A percentile compares a stretch with the other conserved stretches of the same genome.
Conservation (phyloP, 176 grass and related monocot species). For the Phoenix dactylifera region DNA sequence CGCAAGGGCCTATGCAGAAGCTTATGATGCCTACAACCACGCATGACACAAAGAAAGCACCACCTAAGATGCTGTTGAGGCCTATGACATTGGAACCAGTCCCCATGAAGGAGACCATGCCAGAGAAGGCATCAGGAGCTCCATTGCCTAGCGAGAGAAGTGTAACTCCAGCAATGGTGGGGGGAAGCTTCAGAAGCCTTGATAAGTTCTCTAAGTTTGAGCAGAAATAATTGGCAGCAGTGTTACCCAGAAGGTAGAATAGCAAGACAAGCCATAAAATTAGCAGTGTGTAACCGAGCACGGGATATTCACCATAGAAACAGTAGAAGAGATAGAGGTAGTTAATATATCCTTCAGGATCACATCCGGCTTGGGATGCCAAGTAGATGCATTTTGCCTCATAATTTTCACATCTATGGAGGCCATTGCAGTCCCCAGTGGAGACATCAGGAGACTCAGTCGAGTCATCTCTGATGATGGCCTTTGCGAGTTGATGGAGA, state of each 20-base stretch:
- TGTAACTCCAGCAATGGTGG: slow-evolving; percentile 56
- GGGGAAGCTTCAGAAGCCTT: slow-evolving; percentile 38
- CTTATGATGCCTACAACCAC: slow-evolving; percentile 54
- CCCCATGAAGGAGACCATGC: slow-evolving; percentile 43
- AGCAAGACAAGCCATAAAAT: slow-evolving; percentile 49
- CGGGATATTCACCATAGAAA: slow-evolving; percentile 14
- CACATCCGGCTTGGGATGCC: background rate
- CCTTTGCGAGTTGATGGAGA: background rate
- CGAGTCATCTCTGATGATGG: background rate
- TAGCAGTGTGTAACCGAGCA: slow-evolving; percentile 26
- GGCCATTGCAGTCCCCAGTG: slow-evolving; percentile 13
- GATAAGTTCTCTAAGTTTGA: slow-evolving; percentile 51
- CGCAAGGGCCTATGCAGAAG: slow-evolving; percentile 14
- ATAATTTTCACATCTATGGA: background rate
- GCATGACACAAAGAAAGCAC: slow-evolving; percentile 54
- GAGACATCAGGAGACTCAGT: background rate
- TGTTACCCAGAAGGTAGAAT: slow-evolving; percentile 71
- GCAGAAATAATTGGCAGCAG: slow-evolving; percentile 66
- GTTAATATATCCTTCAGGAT: slow-evolving; percentile 36
- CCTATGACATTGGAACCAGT: slow-evolving; percentile 20
- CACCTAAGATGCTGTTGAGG: slow-evolving; percentile 54
- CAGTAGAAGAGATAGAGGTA: slow-evolving; percentile 60
- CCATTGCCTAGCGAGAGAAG: slow-evolving; percentile 71
- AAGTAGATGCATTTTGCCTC: slow-evolving; percentile 10
- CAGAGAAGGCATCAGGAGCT: slow-evolving; percentile 59